Evolutionary conservation across 768 basidiomycete genomes (phyloP), one percentile per base, ranked within the genome.

Genomic region (Boletus rufocinnamomeus): DNA sequence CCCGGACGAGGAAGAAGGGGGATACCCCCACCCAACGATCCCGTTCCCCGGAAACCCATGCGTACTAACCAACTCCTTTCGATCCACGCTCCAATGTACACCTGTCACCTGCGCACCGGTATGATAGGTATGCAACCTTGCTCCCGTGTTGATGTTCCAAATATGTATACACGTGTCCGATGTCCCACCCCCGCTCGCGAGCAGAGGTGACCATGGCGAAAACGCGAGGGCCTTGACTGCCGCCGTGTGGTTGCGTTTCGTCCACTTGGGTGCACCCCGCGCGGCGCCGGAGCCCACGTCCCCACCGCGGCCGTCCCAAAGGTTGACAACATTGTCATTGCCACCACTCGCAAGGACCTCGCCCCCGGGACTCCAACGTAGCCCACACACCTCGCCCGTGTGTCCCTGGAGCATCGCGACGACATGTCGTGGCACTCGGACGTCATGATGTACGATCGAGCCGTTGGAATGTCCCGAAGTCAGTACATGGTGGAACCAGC

Each of bases 401-500:
- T 99, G 96, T 0, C 95, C 95, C 2, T 88, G 75, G 23, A 99
- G 77, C 63, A 97, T 93, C 75, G 90, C 89, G 23, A 95, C 91
- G 69, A 95, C 90, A 74, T 99, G 94, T 30, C 85, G 77, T 6
- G 87, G 84, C 9, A 96, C 77, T 4, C 97, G 83, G 1, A 99
- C 95, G 69, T 99, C 97, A 66, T 96, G 94, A 72, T 98, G 94
- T 82, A 92, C 92, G 65, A 99, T 97, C 60, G 91, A 91, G 1
- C 97, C 97, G 68, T 97, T 95, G 14, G 86, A 86, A 66, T 95
- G 96, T 0, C 95, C 97, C 0, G 89, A 91, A 30, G 84, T 89
- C 41, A 98, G 77, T 41, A 97, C 79, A 63, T 95, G 94, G 35
- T 86, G 81, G 71, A 89, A 80, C 97, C 97, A 99, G 10, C 87